phyloP scores from a whole-genome alignment of 2,329 filamentous ascomycete genomes.

The Fusarium coffeatum region DNA sequence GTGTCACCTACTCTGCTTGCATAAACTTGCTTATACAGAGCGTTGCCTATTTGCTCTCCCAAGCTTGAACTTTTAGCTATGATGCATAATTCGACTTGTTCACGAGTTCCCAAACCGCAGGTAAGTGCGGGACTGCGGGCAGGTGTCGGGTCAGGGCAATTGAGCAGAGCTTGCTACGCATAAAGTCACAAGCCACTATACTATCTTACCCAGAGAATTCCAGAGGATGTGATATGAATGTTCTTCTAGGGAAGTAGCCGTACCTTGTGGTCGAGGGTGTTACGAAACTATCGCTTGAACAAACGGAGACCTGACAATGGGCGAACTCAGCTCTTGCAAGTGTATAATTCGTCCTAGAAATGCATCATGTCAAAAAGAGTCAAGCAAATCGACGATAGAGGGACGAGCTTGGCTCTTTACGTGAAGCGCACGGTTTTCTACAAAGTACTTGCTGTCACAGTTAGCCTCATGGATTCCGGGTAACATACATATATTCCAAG shows the following conservation, averaged over 20 bases:
- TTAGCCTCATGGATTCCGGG: neutral
- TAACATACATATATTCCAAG: neutral
- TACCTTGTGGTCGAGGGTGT: neutral
- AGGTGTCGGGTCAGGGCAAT: no score
- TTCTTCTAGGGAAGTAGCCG: accelerated
- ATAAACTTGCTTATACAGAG: neutral
- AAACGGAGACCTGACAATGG: neutral
- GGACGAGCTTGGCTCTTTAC: accelerated
- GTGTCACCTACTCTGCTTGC: neutral
- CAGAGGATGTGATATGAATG: neutral
- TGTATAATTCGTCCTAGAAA: accelerated
- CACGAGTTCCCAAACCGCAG: no score
- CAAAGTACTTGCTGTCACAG: neutral
- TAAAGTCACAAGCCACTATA: neutral
- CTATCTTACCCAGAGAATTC: neutral
- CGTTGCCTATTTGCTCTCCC: accelerated
- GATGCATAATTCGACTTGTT: neutral
- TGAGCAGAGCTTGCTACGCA: neutral
- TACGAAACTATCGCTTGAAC: neutral
- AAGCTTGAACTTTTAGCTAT: accelerated
- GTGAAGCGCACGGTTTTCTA: accelerated
- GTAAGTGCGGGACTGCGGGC: no score
- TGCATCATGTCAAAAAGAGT: accelerated
- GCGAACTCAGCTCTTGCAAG: neutral
- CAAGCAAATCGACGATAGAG: accelerated